These are phyloP conservation scores for Malus hybrid DNA, from an alignment of 331 rosid species.

Conservation along the genomic window DNA sequence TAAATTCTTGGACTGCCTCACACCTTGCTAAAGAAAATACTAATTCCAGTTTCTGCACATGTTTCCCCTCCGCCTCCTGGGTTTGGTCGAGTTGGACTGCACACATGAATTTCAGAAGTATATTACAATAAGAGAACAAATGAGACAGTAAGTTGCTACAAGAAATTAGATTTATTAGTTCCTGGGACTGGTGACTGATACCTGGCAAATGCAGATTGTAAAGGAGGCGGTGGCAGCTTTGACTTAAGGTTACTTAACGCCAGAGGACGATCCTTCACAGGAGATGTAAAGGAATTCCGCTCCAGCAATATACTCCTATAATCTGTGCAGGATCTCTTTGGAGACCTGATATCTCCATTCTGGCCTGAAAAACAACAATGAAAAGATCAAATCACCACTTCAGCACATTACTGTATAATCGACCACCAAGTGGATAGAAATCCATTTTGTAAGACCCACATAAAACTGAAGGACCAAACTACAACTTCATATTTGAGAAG, in stretches of 20 bases:
- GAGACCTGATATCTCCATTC: constrained; percentile 82
- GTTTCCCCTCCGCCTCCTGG: constrained; percentile 99
- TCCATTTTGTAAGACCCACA: not conserved
- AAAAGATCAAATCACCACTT: not conserved
- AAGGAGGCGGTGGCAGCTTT: constrained; percentile 69
- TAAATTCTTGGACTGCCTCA: not conserved
- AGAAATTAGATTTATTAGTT: constrained; percentile 1
- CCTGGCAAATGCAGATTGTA: constrained; percentile 98
- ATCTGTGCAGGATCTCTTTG: constrained; percentile 67
- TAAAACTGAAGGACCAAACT: not conserved
- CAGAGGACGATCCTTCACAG: constrained; percentile 76
- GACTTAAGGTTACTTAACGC: constrained; percentile 62
- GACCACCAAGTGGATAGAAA: not conserved
- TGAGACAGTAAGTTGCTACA: not conserved
- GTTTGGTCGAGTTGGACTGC: constrained; percentile 91
- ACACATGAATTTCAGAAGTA: constrained; percentile 13
- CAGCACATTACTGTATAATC: not conserved
- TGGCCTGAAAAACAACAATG: constrained; percentile 49
- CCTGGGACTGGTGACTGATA: constrained; percentile 17
- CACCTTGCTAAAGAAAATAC: constrained; percentile 84
- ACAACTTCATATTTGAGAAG: not conserved
- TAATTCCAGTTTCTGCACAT: constrained; percentile 93
- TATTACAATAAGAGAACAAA: not conserved
- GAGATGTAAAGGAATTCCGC: constrained; percentile 78
- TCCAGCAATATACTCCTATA: constrained; percentile 60